A percentile compares a stretch with the other conserved stretches of the same genome.
Evolutionary conservation across 176 grass and related monocot species (phyloP).

Genomic region (Ensete glaucum): DNA sequence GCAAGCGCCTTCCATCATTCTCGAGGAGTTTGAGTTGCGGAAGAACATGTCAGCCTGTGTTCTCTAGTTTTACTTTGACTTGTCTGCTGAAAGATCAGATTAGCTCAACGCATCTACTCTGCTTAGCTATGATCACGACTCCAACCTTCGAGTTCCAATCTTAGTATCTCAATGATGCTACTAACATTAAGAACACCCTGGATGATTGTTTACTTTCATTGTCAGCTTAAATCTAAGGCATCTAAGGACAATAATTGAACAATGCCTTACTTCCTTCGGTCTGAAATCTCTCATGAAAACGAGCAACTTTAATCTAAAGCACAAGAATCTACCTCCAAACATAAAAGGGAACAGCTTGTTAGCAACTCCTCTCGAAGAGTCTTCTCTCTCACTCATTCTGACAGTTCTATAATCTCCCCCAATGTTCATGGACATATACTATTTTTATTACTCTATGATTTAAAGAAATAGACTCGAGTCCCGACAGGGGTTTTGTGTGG

Average conservation of each 20-base stretch:
- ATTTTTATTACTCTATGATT: not conserved
- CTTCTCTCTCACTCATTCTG: too few relatives aligned
- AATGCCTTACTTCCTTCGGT: not conserved
- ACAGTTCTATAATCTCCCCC: too few relatives aligned
- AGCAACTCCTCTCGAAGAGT: too few relatives aligned
- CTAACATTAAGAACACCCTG: too few relatives aligned
- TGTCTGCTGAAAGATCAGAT: too few relatives aligned
- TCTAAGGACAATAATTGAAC: not conserved
- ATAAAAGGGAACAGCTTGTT: too few relatives aligned
- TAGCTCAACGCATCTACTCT: too few relatives aligned
- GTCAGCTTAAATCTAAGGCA: not conserved
- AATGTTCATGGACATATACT: not conserved
- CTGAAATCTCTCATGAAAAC: not conserved
- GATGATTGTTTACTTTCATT: too few relatives aligned
- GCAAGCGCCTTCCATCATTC: not conserved
- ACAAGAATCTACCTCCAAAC: not conserved
- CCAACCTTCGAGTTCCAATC: too few relatives aligned
- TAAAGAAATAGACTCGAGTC: not conserved
- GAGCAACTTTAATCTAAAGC: not conserved
- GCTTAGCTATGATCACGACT: too few relatives aligned
- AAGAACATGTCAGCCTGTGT: not conserved
- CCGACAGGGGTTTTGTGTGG: not conserved
- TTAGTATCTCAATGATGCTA: too few relatives aligned
- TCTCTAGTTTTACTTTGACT: too few relatives aligned
- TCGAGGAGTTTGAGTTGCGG: not conserved